Percentiles rank a stretch among this genome's conserved stretches.
Evolutionary conservation across 2,329 filamentous ascomycete species (phyloP).

Genomic region (Neoscytalidium dimidiatum): DNA sequence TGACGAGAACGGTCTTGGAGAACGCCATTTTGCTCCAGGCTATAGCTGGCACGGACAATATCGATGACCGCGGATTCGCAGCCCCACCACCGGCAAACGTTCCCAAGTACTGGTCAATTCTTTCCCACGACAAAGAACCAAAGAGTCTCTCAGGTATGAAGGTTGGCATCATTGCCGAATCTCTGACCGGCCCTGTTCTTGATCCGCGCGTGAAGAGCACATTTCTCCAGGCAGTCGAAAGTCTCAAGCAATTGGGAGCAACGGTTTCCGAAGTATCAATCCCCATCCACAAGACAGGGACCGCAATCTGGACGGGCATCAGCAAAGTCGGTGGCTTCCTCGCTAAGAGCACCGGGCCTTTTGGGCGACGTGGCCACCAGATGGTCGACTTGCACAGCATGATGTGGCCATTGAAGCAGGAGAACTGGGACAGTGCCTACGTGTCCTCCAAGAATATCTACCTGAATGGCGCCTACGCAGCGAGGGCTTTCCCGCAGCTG

Average conservation of each 20-base stretch:
- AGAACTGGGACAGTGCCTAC: constrained; percentile 55
- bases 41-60: constrained; percentile 52
- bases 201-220: constrained; percentile 43
- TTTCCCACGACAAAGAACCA: constrained; percentile 21
- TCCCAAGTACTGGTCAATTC: constrained; percentile 30
- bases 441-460: constrained; percentile 58
- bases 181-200: constrained; percentile 33
- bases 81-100: constrained; percentile 30
- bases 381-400: constrained; percentile 54
- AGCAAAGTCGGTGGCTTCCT: constrained; percentile 46
- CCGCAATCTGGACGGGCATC: constrained; percentile 53
- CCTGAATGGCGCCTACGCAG: constrained; percentile 53
- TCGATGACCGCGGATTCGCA: constrained; percentile 46
- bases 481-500: constrained; percentile 47
- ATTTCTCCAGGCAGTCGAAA: constrained; percentile 46
- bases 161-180: constrained; percentile 35
- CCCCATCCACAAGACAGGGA: constrained; percentile 50
- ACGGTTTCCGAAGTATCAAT: constrained; percentile 53
- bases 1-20: constrained; percentile 47
- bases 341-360: constrained; percentile 41
- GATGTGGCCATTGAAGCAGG: constrained; percentile 49
- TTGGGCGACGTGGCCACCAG: constrained; percentile 51
- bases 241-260: constrained; percentile 51
- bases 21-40: constrained; percentile 46
- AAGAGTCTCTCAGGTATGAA: constrained; percentile 30